phyloP scores from a whole-genome alignment of 1,284 basidiomycete species.

The Sanguinoderma infundibulare region DNA sequence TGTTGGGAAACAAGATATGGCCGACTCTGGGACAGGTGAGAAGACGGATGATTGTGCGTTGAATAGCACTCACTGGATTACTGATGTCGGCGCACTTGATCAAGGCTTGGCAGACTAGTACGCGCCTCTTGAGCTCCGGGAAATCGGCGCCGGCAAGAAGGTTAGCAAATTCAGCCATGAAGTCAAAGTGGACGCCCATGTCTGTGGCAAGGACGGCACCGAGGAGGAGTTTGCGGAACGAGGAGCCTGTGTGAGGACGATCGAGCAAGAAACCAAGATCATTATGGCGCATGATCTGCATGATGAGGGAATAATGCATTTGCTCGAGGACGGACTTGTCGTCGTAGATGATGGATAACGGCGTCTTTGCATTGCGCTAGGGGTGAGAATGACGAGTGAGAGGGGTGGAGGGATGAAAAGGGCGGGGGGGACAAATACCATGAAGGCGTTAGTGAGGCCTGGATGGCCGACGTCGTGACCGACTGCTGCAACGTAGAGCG shows the following conservation, averaged over 20 bases:
- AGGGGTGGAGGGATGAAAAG: not conserved
- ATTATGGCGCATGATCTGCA: conserved; percentile 83
- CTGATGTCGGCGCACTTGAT: conserved; percentile 98
- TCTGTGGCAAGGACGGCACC: conserved; percentile 90
- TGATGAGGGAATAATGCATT: conserved; percentile 87
- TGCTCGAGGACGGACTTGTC: conserved; percentile 91
- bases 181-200: conserved; percentile 87
- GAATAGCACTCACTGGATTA: conserved; percentile 76
- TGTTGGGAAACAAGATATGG: conserved; percentile 88
- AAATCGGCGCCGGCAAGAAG: conserved; percentile 48
- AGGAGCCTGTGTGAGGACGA: conserved; percentile 49
- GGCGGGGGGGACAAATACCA: conserved; percentile 54
- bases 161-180: conserved; percentile 71
- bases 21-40: conserved; percentile 66
- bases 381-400: conserved; percentile 6
- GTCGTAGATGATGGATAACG: conserved; percentile 86
- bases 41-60: conserved; percentile 1
- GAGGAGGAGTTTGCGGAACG: conserved; percentile 76
- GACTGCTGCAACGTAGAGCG: conserved; percentile 86
- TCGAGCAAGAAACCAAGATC: conserved; percentile 73
- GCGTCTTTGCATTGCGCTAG: conserved; percentile 91
- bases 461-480: conserved; percentile 97
- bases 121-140: conserved; percentile 51
- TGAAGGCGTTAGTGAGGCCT: conserved; percentile 88
- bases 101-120: conserved; percentile 86